Conservation (phyloP, 2,329 filamentous ascomycete species). For the Fusarium penzigii region DNA sequence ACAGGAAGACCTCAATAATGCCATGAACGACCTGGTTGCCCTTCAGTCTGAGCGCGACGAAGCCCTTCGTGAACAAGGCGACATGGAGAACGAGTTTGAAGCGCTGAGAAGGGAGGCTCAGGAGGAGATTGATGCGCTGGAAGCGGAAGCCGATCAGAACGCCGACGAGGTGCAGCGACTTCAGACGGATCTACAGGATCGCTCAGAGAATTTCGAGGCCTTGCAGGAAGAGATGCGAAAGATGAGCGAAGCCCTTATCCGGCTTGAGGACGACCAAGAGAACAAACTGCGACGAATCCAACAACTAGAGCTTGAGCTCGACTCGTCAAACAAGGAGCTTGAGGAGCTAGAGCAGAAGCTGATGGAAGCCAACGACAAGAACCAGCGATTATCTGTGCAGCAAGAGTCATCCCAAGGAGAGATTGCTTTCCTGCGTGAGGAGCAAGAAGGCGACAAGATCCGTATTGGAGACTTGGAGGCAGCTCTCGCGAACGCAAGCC, state of each 20-base stretch:
- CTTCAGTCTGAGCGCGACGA: conserved; percentile 86
- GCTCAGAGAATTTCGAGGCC: conserved; percentile 85
- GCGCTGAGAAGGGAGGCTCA: conserved; percentile 63
- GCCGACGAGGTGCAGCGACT: conserved; percentile 70
- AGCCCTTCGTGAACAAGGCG: conserved; percentile 65
- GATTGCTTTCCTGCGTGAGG: conserved; percentile 91
- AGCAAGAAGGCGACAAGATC: conserved; percentile 97
- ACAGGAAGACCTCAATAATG: conserved; percentile 78
- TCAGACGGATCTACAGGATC: conserved; percentile 70
- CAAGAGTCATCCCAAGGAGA: conserved; percentile 91
- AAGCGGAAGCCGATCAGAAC: conserved; percentile 72
- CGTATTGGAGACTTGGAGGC: conserved; percentile 93
- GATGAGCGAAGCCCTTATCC: conserved; percentile 82
- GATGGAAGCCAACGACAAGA: conserved; percentile 82
- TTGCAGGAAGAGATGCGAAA: conserved; percentile 91
- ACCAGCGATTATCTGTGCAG: conserved; percentile 83
- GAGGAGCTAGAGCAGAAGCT: conserved; percentile 83
- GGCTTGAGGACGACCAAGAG: conserved; percentile 86
- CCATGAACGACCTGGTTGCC: conserved; percentile 76
- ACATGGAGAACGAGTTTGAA: conserved; percentile 63
- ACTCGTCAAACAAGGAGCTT: conserved; percentile 82
- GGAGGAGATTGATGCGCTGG: conserved; percentile 65
- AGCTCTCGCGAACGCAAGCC: conserved; percentile 75
- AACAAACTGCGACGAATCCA: conserved; percentile 77
- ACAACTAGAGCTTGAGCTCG: conserved; percentile 78